phyloP scores from a whole-genome alignment of 2,329 filamentous ascomycete species.

The Ceratocystis ficicola region DNA sequence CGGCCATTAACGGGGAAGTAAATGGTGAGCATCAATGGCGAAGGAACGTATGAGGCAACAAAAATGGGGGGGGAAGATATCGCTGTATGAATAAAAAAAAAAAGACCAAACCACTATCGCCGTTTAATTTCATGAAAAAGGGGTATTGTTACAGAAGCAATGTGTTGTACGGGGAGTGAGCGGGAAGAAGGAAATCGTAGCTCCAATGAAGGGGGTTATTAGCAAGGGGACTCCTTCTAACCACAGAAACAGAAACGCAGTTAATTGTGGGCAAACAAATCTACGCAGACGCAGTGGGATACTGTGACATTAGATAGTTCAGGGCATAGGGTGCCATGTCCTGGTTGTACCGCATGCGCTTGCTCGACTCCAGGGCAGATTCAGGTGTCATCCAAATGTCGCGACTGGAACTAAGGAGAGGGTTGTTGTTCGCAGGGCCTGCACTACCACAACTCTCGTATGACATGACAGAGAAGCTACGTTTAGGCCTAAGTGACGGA shows the following conservation, averaged over 20 bases:
- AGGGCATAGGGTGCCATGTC: not conserved
- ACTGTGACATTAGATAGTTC: conserved; percentile 4
- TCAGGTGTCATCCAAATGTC: conserved; percentile 30
- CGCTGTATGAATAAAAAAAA: not conserved
- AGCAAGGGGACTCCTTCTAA: not conserved
- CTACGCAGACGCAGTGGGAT: conserved; percentile 4
- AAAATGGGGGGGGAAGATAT: not conserved
- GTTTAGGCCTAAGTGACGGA: conserved; percentile 8
- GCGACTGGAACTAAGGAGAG: conserved; percentile 25
- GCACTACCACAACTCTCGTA: conserved; percentile 42
- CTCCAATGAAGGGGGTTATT: not conserved
- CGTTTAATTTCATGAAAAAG: not conserved
- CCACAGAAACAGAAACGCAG: too few relatives aligned
- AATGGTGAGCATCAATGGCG: not conserved
- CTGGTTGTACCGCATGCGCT: conserved; percentile 4
- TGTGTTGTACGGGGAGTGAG: not conserved
- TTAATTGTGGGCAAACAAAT: not conserved
- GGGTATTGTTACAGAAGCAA: conserved; percentile 2
- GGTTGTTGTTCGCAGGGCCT: conserved; percentile 47
- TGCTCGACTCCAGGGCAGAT: conserved; percentile 21
- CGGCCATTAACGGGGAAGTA: not conserved
- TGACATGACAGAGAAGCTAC: conserved; percentile 24
- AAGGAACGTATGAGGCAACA: not conserved
- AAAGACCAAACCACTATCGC: not conserved
- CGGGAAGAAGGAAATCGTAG: not conserved